Evolutionary conservation across 208 protist genomes (phyloP), one percentile per base, ranked within the genome.

Genomic region (Crithidia mellificae): DNA sequence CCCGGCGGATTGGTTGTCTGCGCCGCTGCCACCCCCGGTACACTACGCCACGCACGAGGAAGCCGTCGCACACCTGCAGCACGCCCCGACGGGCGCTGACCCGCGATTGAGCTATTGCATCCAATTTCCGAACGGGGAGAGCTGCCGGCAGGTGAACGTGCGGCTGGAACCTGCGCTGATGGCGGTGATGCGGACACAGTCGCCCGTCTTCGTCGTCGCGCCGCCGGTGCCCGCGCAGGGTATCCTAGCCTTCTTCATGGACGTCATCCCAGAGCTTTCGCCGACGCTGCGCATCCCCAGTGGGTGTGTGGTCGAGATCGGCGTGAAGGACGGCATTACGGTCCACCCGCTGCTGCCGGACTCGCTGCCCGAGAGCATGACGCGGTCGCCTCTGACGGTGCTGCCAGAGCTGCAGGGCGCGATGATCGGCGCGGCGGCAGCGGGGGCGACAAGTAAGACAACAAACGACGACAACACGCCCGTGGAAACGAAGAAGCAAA

Each of bases 41-140:
- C 73, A 66, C 66, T 80, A 70, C 67, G 63, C 73, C n/a, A 85
- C 83, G 8, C 65, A 77, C 36, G 62, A 59, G 19, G 61, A 83
- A 6, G 85, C 79, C 11, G 41, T 88, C 24, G 27, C 55, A 12
- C 81, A 78, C 53, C 77, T 93, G 25, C 64, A 57, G 54, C 81
- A 90, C 57, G 63, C 76, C 22, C 65, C 80, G 17, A 72, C 77
- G 46, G 72, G 74, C 30, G 53, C 64, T 12, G 84, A 91, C 58
- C 85, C 85, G 15, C 72, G 72, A 2, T 69, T 92, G 1, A 75
- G 69, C 41, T 95, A 92, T 68, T 87, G 84, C 72, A 83, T 89
- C 61, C 85, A 90, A 62, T 91, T 95, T 53, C 87, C 90, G 8
- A 90, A 88, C 56, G 90, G 90, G 6, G 90, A 95, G 75, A 91